Evolutionary conservation across 148 eudicot species (phyloP).

Genomic region (Suaeda aralocaspica): DNA sequence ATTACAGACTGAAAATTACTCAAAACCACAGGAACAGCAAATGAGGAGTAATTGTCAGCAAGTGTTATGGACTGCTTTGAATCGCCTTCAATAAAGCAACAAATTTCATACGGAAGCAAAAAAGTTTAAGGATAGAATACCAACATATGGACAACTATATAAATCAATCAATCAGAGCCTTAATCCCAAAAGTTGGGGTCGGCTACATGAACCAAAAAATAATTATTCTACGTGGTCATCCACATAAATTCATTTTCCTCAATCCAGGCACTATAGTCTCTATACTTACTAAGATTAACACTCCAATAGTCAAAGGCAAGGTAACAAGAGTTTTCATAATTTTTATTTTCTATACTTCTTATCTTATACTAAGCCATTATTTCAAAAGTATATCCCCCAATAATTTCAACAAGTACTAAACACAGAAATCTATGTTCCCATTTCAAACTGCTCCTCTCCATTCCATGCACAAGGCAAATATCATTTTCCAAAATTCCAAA

Average conservation of each 20-base stretch:
- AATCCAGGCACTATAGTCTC: too few relatives aligned
- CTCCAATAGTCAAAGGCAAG: neutral
- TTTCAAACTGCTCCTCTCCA: neutral
- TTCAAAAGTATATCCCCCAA: neutral
- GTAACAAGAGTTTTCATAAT: neutral
- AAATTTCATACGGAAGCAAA: neutral
- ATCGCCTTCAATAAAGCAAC: neutral
- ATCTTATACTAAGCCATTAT: neutral
- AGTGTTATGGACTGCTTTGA: too few relatives aligned
- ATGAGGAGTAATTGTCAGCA: too few relatives aligned
- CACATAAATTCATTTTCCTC: too few relatives aligned
- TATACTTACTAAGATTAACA: too few relatives aligned
- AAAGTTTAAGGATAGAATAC: neutral
- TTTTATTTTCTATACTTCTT: neutral
- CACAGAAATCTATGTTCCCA: neutral
- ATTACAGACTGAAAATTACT: too few relatives aligned
- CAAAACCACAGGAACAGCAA: too few relatives aligned
- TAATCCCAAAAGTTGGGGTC: too few relatives aligned
- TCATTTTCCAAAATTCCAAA: neutral
- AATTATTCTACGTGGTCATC: too few relatives aligned
- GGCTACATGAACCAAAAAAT: too few relatives aligned
- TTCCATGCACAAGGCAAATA: neutral
- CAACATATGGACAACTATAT: too few relatives aligned
- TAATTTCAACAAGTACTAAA: neutral
- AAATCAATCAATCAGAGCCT: too few relatives aligned